These are phyloP conservation scores for Cystofilobasidium ferigula DNA, from an alignment of 768 basidiomycete species.

Conservation along the genomic window DNA sequence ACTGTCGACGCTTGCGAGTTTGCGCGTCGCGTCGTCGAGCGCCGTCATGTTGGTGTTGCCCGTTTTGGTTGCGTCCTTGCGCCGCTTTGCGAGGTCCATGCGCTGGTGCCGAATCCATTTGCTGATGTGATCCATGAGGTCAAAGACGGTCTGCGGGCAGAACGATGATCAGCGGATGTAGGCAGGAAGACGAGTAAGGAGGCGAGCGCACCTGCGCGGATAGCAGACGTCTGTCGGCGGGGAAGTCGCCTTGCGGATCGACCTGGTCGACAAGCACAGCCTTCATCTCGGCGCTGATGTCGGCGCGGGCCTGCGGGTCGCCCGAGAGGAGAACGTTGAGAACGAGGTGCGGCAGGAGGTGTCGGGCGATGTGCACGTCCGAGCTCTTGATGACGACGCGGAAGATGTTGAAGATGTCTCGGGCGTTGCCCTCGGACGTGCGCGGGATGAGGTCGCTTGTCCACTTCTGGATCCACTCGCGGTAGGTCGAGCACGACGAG, in stretches of 20 bases:
- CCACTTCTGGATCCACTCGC: conserved; percentile 94
- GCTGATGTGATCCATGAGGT: conserved; percentile 86
- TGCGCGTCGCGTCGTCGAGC: background rate
- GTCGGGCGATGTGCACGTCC: conserved; percentile 87
- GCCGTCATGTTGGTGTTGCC: conserved; percentile 14
- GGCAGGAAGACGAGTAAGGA: background rate
- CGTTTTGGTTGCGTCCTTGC: conserved; percentile 33
- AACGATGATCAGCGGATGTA: background rate
- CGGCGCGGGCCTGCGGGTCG: conserved; percentile 47
- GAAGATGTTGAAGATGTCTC: conserved; percentile 65
- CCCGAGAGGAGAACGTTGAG: conserved; percentile 74
- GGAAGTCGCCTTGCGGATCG: conserved; percentile 47
- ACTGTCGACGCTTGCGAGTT: conserved; percentile 60
- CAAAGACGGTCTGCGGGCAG: conserved; percentile 67
- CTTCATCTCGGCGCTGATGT: conserved; percentile 64
- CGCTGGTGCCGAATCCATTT: conserved; percentile 72
- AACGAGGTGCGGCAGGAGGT: conserved; percentile 82
- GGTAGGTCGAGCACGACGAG: conserved; percentile 61
- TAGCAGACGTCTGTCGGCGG: conserved; percentile 67
- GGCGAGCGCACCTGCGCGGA: conserved; percentile 71
- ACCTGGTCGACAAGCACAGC: conserved; percentile 82
- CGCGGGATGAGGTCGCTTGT: conserved; percentile 62
- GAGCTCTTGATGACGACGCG: conserved; percentile 62
- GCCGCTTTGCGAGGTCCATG: conserved; percentile 51
- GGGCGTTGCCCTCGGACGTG: conserved; percentile 42